Evolutionary conservation across 352 stramenopile species (phyloP), one percentile per base, ranked within the genome.

Genomic region (Vaucheria bursata): DNA sequence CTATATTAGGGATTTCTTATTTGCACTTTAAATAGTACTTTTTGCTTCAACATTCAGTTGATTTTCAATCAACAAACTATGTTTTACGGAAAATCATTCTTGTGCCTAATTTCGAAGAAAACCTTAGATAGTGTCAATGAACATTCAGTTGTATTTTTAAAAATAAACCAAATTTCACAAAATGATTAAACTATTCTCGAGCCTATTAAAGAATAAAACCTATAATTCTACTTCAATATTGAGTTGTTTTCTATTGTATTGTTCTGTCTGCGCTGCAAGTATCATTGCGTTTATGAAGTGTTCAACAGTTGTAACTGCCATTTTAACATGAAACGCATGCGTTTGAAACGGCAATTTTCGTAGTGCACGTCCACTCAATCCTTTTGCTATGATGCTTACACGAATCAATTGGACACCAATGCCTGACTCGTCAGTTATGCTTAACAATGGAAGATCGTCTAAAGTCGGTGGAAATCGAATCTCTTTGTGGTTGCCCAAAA

Each of bases 341-440:
- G 71, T 66, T 68, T 82, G 77, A 49, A 82, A 82, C 1, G 77
- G 77, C 52, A 82, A 73, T 45, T 82, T 82, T 45, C 71, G 69
- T 34, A 82, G 71, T 18, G 77, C 77, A 31, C 77, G 77, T 31
- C 77, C 77, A 50, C 77, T 82, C 31, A 79, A 66, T 18, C 77
- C 77, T 25, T 82, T 64, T 45, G 77, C 69, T 32, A 78, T 40
- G 3, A 7, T 3, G 33, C 71, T 73, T 18, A 82, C 45, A 6
- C 75, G 49, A 29, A 78, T 3, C 49, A 82, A 36, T 31, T 50
- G 36, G n/a, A 49, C 34, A n/a, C 35, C 71, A 33, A 59, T 36
- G 25, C 25, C 67, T 0, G 75, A 71, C 35, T 49, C 36, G 37
- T 50, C 39, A 31, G 1, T 69, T 31, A 53, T 72, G 25, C 18